phyloP scores from a whole-genome alignment of 2,329 filamentous ascomycete species.

The Trichoderma asperellum region DNA sequence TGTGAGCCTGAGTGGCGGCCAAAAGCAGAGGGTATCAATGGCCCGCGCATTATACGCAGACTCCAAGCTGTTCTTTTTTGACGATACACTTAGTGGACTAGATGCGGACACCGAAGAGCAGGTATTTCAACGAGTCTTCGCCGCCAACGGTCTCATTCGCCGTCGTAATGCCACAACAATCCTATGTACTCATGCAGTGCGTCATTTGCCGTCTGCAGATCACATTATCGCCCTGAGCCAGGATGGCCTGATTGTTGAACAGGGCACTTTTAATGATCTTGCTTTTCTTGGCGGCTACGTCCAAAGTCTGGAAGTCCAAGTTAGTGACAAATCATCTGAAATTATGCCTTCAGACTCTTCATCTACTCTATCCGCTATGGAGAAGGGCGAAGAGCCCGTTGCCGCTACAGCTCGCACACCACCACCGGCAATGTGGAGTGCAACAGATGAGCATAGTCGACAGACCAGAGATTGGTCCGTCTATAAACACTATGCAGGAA shows the following conservation, averaged over 20 bases:
- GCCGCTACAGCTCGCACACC: neutral
- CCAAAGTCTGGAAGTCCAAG: slow-evolving; percentile 43
- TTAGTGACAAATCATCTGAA: neutral
- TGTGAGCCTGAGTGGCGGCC: slow-evolving; percentile 49
- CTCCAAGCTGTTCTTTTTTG: slow-evolving; percentile 75
- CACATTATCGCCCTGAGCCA: slow-evolving; percentile 52
- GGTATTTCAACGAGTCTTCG: slow-evolving; percentile 51
- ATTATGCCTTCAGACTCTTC: neutral
- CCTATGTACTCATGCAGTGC: slow-evolving; percentile 44
- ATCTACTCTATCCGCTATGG: neutral
- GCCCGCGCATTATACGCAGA: slow-evolving; percentile 93
- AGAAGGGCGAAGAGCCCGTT: neutral
- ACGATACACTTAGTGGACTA: slow-evolving; percentile 45
- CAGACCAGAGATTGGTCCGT: slow-evolving; percentile 41
- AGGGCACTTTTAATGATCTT: slow-evolving; percentile 40
- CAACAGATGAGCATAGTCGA: slow-evolving; percentile 33
- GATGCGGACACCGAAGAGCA: slow-evolving; percentile 50
- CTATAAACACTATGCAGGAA: slow-evolving; percentile 44
- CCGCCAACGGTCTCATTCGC: slow-evolving; percentile 46
- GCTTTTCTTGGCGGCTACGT: slow-evolving; percentile 45
- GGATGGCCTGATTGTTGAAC: slow-evolving; percentile 49
- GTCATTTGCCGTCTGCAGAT: slow-evolving; percentile 45
- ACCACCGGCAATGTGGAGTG: neutral
- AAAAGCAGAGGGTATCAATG: slow-evolving; percentile 79
- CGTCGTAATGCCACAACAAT: slow-evolving; percentile 46